Base-by-base conservation (phyloP, 2,329 filamentous ascomycete species). In the Fusarium succisae region DNA sequence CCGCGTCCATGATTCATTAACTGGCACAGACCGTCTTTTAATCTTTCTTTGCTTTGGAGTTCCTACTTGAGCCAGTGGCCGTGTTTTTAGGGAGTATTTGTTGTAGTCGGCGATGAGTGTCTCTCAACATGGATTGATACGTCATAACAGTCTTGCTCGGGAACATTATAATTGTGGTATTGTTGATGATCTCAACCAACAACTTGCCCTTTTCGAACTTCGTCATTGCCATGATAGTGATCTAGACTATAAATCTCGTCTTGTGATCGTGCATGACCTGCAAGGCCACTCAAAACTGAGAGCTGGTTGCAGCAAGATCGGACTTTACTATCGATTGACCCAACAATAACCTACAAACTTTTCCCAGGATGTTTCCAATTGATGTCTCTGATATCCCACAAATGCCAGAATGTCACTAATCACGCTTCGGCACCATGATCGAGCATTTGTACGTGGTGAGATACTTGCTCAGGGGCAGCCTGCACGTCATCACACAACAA, bases 1-100 rank as follows among this genome's bases (percentile, higher is more conserved):
- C 41, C 55, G 39, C 60, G 60, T n/a, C 43, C 32, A 76, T 76
- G 73, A 75, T 66, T 74, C 73, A 74, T 74, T 11, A 53, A 22
- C n/a, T 66, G 32, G 50, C 50, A 61, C 28, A 51, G 50, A 24
- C 62, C 50, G 48, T 58, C 51, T 47, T 43, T n/a, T 61, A n/a
- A n/a, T 39, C n/a, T 70, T 59, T 64, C 28, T 61, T 64, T 70
- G 69, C 59, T 65, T 69, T 60, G 22, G 10, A 54, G 7, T 51
- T 20, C 10, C 35, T 39, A 35, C 44, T 30, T 20, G 43, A 32
- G 43, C 39, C 17, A 37, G 26, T 28, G 24, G 13, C 32, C n/a
- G 39, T 28, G 30, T 38, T 20, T n/a, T 32, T 18, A 14, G n/a
- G 20, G 17, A 37, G 30, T 28, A 11, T 24, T 43, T 50, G 17